Evolutionary conservation across 768 basidiomycete genomes (phyloP).

Genomic region (Hygrophorus russula): DNA sequence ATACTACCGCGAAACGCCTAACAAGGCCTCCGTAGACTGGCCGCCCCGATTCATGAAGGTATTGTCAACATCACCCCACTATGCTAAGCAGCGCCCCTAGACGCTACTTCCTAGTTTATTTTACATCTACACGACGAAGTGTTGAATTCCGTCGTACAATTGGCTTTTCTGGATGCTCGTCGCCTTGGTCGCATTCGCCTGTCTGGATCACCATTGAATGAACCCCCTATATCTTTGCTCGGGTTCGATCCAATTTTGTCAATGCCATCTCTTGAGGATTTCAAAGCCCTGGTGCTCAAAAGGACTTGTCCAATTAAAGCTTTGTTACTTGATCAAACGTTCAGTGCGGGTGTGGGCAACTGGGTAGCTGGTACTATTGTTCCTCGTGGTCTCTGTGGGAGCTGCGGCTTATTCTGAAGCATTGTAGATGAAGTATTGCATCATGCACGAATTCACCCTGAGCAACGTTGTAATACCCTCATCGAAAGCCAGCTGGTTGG

Average conservation of each 20-base stretch:
- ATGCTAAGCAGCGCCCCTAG: neutral
- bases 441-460: conserved; percentile 63
- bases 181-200: conserved; percentile 63
- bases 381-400: conserved; percentile 4
- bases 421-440: conserved; percentile 59
- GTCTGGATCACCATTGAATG: conserved; percentile 39
- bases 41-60: conserved; percentile 63
- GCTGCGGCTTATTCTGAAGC: neutral
- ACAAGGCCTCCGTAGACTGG: conserved; percentile 36
- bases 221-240: conserved; percentile 60
- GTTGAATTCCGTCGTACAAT: conserved; percentile 27
- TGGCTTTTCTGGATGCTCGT: conserved; percentile 66
- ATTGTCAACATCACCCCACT: neutral
- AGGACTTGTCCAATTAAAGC: conserved; percentile 61
- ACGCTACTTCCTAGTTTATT: conserved; percentile 35
- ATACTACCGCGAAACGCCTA: conserved; percentile 37
- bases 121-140: conserved; percentile 38
- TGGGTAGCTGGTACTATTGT: conserved; percentile 58
- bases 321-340: conserved; percentile 68
- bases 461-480: conserved; percentile 50
- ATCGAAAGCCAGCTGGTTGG: conserved; percentile 33
- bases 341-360: conserved; percentile 74
- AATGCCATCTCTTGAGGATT: conserved; percentile 49
- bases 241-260: conserved; percentile 71
- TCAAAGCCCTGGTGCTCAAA: conserved; percentile 34